A percentile compares a stretch with the other conserved stretches of the same genome.
These are phyloP conservation scores for Beta macrorhiza DNA, from an alignment of 179 eudicot genomes.

Conservation along the genomic window DNA sequence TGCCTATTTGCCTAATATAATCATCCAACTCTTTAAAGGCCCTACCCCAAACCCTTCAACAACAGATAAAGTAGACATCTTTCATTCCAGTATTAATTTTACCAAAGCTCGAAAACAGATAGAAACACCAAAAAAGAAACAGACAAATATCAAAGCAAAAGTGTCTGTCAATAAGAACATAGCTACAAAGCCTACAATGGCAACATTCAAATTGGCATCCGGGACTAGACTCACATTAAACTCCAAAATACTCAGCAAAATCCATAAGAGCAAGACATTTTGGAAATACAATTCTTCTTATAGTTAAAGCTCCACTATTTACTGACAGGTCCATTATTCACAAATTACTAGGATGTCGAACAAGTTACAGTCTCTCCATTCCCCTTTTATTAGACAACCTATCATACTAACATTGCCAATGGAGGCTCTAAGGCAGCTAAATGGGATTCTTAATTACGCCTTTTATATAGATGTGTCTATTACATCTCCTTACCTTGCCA, in stretches of 20 bases:
- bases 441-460: neutral
- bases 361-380: neutral
- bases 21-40: too few relatives aligned
- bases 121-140: neutral
- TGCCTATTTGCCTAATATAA: too few relatives aligned
- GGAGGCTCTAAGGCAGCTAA: conserved; percentile 8
- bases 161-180: neutral
- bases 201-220: neutral
- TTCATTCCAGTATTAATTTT: too few relatives aligned
- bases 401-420: neutral
- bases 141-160: neutral
- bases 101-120: neutral
- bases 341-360: neutral
- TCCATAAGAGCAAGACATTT: neutral
- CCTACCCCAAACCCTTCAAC: too few relatives aligned
- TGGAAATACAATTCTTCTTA: neutral
- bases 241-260: neutral
- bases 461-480: neutral
- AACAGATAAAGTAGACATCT: too few relatives aligned
- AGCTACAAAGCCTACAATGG: neutral
- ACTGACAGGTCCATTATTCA: neutral
- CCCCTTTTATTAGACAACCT: neutral
- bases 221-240: neutral
- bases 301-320: neutral
- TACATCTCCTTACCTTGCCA: conserved; percentile 76